These are phyloP conservation scores for Sordariomycetes sp. DNA, from an alignment of 2,329 filamentous ascomycete species.

Conservation along the genomic window DNA sequence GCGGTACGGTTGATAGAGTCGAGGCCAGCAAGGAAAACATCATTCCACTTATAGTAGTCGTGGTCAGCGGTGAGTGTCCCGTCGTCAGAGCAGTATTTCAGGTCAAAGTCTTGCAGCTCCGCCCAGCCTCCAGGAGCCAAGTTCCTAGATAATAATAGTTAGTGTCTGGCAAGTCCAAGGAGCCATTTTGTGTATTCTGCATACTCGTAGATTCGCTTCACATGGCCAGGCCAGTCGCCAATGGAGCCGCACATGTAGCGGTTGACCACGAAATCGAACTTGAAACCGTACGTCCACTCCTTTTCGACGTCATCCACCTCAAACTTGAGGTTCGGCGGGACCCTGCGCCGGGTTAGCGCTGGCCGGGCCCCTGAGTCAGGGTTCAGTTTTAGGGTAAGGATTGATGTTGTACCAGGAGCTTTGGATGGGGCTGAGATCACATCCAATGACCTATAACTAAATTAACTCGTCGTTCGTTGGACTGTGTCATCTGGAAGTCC, in stretches of 20 bases:
- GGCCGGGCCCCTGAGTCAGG: neutral
- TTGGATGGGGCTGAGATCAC: constrained; percentile 15
- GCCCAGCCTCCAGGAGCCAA: constrained; percentile 44
- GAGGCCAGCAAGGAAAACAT: constrained; percentile 13
- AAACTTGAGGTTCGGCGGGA: constrained; percentile 45
- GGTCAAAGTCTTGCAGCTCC: constrained; percentile 41
- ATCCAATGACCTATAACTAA: constrained; percentile 10
- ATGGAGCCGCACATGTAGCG: constrained; percentile 45
- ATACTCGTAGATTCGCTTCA: constrained; percentile 22
- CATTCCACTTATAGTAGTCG: constrained; percentile 12
- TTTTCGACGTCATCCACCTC: constrained; percentile 47
- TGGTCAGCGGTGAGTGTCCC: constrained; percentile 12
- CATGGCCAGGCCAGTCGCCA: constrained; percentile 40
- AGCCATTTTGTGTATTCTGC: constrained; percentile 9
- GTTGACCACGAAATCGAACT: constrained; percentile 49
- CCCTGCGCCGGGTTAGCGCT: constrained; percentile 12
- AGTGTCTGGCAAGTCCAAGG: constrained; percentile 4
- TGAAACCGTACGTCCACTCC: constrained; percentile 42
- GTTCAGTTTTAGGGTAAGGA: constrained; percentile 11
- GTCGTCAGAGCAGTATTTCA: constrained; percentile 15
- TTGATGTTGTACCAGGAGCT: constrained; percentile 8
- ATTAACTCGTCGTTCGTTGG: neutral
- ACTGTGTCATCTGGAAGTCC: too few species aligned
- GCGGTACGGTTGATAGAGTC: constrained; percentile 10
- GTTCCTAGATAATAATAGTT: constrained; percentile 21